phyloP scores from a whole-genome alignment of 2,329 filamentous ascomycete genomes.

The Talaromyces sp. region DNA sequence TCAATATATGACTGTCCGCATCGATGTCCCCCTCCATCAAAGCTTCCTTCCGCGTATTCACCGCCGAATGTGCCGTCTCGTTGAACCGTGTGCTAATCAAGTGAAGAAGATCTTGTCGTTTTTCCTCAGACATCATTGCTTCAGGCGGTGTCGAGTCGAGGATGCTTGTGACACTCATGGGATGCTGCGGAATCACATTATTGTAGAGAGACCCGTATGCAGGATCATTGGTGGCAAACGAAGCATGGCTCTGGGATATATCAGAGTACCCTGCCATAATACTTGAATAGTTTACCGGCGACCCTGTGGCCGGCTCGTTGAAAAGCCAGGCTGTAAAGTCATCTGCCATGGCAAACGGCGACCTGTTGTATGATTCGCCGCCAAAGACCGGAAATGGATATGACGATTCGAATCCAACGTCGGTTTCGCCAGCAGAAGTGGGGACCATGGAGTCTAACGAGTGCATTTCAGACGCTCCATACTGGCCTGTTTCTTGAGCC shows the following conservation, averaged over 20 bases:
- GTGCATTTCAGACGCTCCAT: constrained; percentile 15
- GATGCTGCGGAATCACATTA: constrained; percentile 57
- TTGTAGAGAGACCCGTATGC: constrained; percentile 44
- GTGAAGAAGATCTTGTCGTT: constrained; percentile 75
- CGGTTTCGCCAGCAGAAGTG: constrained; percentile 20
- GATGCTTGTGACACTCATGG: constrained; percentile 84
- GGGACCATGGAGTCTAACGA: constrained; percentile 20
- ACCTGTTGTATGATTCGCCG: constrained; percentile 69
- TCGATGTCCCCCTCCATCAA: constrained; percentile 74
- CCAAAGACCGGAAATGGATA: constrained; percentile 77
- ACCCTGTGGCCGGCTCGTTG: constrained; percentile 58
- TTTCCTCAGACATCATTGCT: constrained; percentile 76
- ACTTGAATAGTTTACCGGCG: constrained; percentile 39
- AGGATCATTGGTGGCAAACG: constrained; percentile 47
- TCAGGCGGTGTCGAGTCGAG: constrained; percentile 75
- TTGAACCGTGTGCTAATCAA: constrained; percentile 77
- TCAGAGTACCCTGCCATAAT: constrained; percentile 36
- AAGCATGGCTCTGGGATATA: constrained; percentile 41
- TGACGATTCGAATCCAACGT: constrained; percentile 29
- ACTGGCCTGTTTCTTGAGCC: background rate
- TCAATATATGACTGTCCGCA: constrained; percentile 58
- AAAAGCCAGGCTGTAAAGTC: constrained; percentile 84
- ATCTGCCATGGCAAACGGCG: constrained; percentile 80
- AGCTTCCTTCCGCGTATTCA: constrained; percentile 67
- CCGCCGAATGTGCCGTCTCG: constrained; percentile 67